Conservation (phyloP, 345 rosid genomes). For the Carallia pectinifolia region DNA sequence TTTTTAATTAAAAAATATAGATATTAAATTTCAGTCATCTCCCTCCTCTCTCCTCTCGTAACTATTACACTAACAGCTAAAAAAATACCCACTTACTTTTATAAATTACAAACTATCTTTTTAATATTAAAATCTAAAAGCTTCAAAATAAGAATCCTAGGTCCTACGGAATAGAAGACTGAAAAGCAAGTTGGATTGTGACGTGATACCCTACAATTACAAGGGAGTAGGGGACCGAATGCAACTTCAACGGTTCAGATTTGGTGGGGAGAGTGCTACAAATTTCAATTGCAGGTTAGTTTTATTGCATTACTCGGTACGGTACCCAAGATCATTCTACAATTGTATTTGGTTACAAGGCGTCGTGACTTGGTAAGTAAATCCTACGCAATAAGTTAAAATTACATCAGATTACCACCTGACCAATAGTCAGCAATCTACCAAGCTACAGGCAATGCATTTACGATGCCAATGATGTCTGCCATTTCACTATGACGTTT, state of each 20-base stretch:
- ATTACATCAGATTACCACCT: neutral
- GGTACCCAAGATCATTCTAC: conserved; percentile 2
- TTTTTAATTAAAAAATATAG: too few species aligned
- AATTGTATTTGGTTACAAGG: conserved; percentile 12
- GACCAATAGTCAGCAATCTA: conserved; percentile 3
- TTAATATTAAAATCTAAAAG: too few species aligned
- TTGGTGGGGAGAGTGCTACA: neutral
- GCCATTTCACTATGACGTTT: too few species aligned
- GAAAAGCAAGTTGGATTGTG: too few species aligned
- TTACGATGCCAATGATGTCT: neutral
- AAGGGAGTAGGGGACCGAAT: neutral
- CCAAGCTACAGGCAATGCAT: neutral
- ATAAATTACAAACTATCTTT: too few species aligned
- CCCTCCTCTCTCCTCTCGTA: too few species aligned
- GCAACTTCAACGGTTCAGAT: conserved; percentile 11
- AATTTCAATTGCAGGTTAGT: neutral
- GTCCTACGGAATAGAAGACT: too few species aligned
- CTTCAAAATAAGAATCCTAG: too few species aligned
- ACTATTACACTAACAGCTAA: too few species aligned
- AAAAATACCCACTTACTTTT: too few species aligned
- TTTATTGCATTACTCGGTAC: neutral
- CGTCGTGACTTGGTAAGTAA: neutral
- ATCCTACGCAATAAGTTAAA: neutral
- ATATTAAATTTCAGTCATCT: too few species aligned
- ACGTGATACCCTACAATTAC: too few species aligned